phyloP scores from a whole-genome alignment of 371 early-diverging fungal species.

The Lichtheimia ramosa region DNA sequence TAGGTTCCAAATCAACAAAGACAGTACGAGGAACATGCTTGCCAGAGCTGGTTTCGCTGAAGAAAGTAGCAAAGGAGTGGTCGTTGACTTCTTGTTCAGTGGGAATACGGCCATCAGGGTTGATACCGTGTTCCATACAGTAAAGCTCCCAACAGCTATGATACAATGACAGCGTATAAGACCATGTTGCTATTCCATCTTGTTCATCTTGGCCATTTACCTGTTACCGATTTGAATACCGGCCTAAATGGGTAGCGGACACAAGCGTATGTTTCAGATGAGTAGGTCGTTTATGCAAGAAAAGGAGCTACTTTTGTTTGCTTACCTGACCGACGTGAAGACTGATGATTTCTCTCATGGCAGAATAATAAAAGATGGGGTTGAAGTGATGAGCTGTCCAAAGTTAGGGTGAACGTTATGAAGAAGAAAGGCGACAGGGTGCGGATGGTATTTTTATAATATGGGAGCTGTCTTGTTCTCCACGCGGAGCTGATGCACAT shows the following conservation, averaged over 20 bases:
- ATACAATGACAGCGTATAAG: too few species aligned
- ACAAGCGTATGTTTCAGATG: not conserved
- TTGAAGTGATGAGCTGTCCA: constrained; percentile 12
- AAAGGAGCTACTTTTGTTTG: not conserved
- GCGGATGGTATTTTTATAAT: not conserved
- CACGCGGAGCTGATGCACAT: constrained; percentile 1
- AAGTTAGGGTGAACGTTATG: constrained; percentile 15
- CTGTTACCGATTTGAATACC: constrained; percentile 99
- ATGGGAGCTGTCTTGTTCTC: not conserved
- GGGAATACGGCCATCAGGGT: constrained; percentile 83
- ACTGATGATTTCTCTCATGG: constrained; percentile 97
- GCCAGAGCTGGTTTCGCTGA: constrained; percentile 93
- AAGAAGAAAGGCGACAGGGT: constrained; percentile 2
- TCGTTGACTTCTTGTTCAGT: constrained; percentile 34
- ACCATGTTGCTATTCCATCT: constrained; percentile 23
- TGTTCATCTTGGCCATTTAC: constrained; percentile 70
- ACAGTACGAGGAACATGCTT: constrained; percentile 98
- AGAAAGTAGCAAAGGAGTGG: constrained; percentile 72
- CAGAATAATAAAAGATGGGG: constrained; percentile 7
- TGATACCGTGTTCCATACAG: constrained; percentile 93
- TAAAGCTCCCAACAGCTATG: constrained; percentile 40
- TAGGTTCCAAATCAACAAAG: constrained; percentile 98
- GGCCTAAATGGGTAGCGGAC: constrained; percentile 44
- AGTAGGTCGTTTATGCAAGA: not conserved
- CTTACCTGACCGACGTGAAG: constrained; percentile 92